A percentile compares a stretch with the other conserved stretches of the same genome.
phyloP scores from a whole-genome alignment of 2,329 filamentous ascomycete species.

The Dactylellina leptospora region DNA sequence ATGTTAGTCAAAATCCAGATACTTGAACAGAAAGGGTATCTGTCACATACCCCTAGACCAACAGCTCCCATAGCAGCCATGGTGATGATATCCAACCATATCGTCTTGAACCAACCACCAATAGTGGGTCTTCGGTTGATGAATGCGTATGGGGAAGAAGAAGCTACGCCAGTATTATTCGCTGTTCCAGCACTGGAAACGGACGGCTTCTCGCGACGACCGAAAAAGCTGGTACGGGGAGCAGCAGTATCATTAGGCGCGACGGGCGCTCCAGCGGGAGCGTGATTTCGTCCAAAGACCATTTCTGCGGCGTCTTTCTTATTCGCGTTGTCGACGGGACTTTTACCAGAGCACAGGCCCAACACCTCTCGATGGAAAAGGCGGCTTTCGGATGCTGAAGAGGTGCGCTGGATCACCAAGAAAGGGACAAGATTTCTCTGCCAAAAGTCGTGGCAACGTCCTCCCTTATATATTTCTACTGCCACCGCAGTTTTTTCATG shows the following conservation, averaged over 20 bases:
- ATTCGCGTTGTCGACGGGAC: conserved; percentile 18
- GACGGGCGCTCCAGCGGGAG: background rate
- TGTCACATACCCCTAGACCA: conserved; percentile 71
- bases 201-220: conserved; percentile 41
- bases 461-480: conserved; percentile 13
- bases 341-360: background rate
- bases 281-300: conserved; percentile 25
- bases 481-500: background rate
- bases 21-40: conserved; percentile 47
- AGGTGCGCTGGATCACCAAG: background rate
- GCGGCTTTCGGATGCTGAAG: background rate
- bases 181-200: conserved; percentile 32
- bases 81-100: conserved; percentile 73
- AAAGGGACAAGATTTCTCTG: conserved; percentile 9
- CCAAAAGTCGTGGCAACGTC: background rate
- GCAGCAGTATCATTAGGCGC: conserved; percentile 9
- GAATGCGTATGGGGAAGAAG: conserved; percentile 46
- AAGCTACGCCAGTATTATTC: conserved; percentile 24
- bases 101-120: conserved; percentile 74
- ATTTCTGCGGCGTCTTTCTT: background rate
- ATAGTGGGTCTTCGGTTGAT: conserved; percentile 69
- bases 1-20: conserved; percentile 3
- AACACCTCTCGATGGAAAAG: background rate
- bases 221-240: conserved; percentile 32
- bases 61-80: conserved; percentile 73